Conservation (phyloP, 129 eudicot species). For the Solidago caesia region DNA sequence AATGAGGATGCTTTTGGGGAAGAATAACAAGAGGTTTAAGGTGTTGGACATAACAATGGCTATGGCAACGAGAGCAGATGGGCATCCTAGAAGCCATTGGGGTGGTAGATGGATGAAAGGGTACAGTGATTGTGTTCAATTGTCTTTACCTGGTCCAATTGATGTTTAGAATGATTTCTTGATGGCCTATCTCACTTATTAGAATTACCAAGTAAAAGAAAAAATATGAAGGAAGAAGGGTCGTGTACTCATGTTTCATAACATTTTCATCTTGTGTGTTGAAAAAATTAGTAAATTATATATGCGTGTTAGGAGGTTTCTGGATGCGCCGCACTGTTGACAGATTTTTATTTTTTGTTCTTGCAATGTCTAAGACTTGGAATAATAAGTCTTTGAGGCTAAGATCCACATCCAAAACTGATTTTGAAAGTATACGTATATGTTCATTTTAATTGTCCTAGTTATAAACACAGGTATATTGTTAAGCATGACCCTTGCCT, state of each 20-base stretch:
- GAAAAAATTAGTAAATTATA: no score
- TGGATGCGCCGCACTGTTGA: no score
- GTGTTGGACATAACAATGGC: slow-evolving; percentile 60
- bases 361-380: no score
- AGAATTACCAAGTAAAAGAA: not conserved
- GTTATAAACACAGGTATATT: no score
- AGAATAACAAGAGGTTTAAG: slow-evolving; percentile 40
- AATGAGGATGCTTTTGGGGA: slow-evolving; percentile 31
- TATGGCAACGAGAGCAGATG: slow-evolving; percentile 75
- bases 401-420: no score
- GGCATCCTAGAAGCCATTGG: slow-evolving; percentile 75
- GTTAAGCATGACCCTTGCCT: no score
- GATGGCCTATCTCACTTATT: not conserved
- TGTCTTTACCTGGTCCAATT: slow-evolving; percentile 83
- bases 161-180: slow-evolving; percentile 70
- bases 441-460: no score
- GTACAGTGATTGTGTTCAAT: slow-evolving; percentile 69
- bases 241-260: not conserved
- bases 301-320: no score
- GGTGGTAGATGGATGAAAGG: slow-evolving; percentile 49
- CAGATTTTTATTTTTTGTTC: no score
- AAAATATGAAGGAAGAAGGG: not conserved
- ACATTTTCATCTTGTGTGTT: not conserved
- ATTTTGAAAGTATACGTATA: no score
- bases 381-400: no score